Percentiles rank a stretch among this genome's conserved stretches.
Conservation (phyloP, 129 eudicot genomes). For the Escallonia herrerae region DNA sequence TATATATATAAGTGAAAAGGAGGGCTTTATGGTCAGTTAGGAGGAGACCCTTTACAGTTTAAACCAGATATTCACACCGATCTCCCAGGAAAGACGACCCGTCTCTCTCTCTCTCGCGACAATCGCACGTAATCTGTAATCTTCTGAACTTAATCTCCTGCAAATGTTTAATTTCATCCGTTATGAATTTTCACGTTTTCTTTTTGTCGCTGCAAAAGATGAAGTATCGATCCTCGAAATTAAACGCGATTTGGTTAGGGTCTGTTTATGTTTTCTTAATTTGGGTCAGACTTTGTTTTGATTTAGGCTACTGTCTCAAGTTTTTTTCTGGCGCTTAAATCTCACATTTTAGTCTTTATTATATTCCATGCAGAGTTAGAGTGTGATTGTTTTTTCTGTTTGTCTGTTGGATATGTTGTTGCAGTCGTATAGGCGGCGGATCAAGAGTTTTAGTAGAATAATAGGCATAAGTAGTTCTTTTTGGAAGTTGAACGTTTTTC, state of each 20-base stretch:
- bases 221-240: not conserved
- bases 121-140: too few relatives aligned
- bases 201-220: not conserved
- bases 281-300: not conserved
- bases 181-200: too few relatives aligned
- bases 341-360: not conserved
- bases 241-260: conserved; percentile 15
- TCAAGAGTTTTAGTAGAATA: too few relatives aligned
- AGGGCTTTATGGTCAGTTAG: not conserved
- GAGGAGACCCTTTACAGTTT: not conserved
- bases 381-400: too few relatives aligned
- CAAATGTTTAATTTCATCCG: too few relatives aligned
- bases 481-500: too few relatives aligned
- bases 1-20: not conserved
- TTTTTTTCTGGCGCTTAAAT: not conserved
- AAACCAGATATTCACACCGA: conserved; percentile 8
- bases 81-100: conserved; percentile 8
- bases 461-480: too few relatives aligned
- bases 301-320: not conserved
- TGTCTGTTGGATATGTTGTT: too few relatives aligned
- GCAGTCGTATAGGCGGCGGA: too few relatives aligned
- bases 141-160: too few relatives aligned
- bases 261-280: conserved; percentile 13
- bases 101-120: too few relatives aligned
- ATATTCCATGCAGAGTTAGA: too few relatives aligned